phyloP scores from a whole-genome alignment of 2,329 filamentous ascomycete species.

The Colletotrichum camelliae region DNA sequence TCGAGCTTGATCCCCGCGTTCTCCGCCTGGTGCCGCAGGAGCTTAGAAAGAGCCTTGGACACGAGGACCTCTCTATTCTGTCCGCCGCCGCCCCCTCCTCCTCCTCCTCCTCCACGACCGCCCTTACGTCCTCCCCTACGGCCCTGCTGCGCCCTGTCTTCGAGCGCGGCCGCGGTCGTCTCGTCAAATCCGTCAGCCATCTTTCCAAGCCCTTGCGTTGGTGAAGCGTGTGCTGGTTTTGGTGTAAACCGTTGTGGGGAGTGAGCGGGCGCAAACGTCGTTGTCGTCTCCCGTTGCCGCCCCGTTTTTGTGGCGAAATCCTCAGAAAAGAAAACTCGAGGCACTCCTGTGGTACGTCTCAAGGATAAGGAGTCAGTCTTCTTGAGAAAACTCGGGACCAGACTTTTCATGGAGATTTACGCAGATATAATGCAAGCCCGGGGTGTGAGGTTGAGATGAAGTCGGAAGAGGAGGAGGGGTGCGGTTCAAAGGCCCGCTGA shows the following conservation, averaged over 20 bases:
- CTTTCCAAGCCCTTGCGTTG: not conserved
- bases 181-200: conserved; percentile 12
- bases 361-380: not conserved
- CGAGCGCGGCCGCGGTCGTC: conserved; percentile 1
- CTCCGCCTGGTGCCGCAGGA: conserved; percentile 62
- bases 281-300: not conserved
- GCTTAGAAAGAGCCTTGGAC: conserved; percentile 58
- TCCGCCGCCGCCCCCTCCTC: conserved; percentile 32
- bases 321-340: not conserved
- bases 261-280: conserved; percentile 52
- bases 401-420: not conserved
- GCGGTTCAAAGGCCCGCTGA: not conserved
- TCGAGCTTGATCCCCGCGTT: conserved; percentile 64
- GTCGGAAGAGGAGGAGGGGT: conserved; percentile 40
- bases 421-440: not conserved
- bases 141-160: conserved; percentile 20
- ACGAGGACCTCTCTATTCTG: conserved; percentile 51
- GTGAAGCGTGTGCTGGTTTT: conserved; percentile 58
- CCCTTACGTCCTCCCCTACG: conserved; percentile 32
- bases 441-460: not conserved
- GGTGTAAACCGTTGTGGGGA: conserved; percentile 75
- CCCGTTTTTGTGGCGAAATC: not conserved
- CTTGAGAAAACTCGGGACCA: not conserved
- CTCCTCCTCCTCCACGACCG: conserved; percentile 27
- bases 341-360: not conserved